Base-by-base conservation (phyloP, 192 early-diverging fungal genomes). In the Backusella tuberculispora region DNA sequence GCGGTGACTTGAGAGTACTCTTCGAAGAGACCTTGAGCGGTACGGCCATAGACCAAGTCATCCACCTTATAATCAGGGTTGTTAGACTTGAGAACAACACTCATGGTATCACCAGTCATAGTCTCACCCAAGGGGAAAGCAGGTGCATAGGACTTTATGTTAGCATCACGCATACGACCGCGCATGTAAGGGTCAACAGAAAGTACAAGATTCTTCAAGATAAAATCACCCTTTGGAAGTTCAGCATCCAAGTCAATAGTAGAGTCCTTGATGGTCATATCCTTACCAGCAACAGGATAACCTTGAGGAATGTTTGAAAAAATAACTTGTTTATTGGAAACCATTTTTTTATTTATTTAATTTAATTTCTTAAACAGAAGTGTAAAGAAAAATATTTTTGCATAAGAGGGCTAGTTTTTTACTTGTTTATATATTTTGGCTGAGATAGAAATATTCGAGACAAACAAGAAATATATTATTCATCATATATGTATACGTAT, bases 101-200 rank as follows among this genome's bases (percentile, higher is more conserved):
- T 86, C 66, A 95, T 89, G 4, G 84, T 90, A 72, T 85, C 84
- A 41, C 89, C 89, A 42, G 72, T 69, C 63, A 95, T 78, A 5
- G 91, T 83, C 56, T 91, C 69, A 45, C 90, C 92, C 9, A 92
- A 21, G 7, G 64, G 44, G 76, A 88, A 93, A 8, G 82, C 66
- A 10, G 74, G 45, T 24, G 86, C 66, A 70, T 91, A 87, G 4
- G 78, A 77, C 26, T 82, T 82, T 2, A 77, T 77, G 6, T 64
- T 71, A 9, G 76, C 26, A 1, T 75, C 74, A 56, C 88, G 79
- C 87, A 95, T 95, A 70, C 91, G 89, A 14, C 86, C 86, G 64
- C 86, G 82, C 89, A 91, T 88, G 83, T 95, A 95, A 17, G 91
- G 93, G 76, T 95, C 93, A 12, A 93, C 76, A 10, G 91, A 93